These are phyloP conservation scores for Cymbidium sinense DNA, from an alignment of 106 monocot genomes.

Conservation along the genomic window DNA sequence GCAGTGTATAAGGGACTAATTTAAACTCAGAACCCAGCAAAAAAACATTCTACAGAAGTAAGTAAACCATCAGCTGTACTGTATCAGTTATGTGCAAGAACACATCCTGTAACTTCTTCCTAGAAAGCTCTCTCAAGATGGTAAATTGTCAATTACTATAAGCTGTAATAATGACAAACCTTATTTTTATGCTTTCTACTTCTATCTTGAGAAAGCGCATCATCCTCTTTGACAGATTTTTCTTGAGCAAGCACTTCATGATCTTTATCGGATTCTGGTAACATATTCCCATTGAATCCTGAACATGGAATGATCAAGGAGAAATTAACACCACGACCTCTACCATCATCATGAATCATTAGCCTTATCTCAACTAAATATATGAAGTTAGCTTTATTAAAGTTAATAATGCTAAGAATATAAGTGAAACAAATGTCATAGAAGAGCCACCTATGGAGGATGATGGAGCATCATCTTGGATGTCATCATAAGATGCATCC, in stretches of 20 bases:
- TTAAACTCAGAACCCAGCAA: not conserved
- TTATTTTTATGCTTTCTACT: conserved; percentile 20
- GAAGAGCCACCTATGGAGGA: conserved; percentile 8
- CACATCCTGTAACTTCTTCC: not conserved
- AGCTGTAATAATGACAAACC: conserved; percentile 12
- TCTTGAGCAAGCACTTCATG: conserved; percentile 6
- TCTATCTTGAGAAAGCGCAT: conserved; percentile 6
- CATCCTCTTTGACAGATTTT: conserved; percentile 6
- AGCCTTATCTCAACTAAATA: not conserved
- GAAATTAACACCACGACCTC: not conserved
- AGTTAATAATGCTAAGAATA: not conserved
- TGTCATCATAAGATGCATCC: conserved; percentile 9
- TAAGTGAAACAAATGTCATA: not conserved
- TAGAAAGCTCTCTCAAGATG: not conserved
- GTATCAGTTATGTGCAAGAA: not conserved
- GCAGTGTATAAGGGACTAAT: not conserved
- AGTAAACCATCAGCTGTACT: not conserved
- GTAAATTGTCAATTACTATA: not conserved
- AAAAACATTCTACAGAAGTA: not conserved
- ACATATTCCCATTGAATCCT: conserved; percentile 17
- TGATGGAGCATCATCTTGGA: conserved; percentile 3
- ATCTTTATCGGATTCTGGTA: not conserved
- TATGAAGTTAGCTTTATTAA: not conserved
- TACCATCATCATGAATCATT: not conserved
- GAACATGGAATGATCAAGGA: not conserved